Conservation (phyloP, 2,329 filamentous ascomycete species). For the Trichoderma hamatum region DNA sequence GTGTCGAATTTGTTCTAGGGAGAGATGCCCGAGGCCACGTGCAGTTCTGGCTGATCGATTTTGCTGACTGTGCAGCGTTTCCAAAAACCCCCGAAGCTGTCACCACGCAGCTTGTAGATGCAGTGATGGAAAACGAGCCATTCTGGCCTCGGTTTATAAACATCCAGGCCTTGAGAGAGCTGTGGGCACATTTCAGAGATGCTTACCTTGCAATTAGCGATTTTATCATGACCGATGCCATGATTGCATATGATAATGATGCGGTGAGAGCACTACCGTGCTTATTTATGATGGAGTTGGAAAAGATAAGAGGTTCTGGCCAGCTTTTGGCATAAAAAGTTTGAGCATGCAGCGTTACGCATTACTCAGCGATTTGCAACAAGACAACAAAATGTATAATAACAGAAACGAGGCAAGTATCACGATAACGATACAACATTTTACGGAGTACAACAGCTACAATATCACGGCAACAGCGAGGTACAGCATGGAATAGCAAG, state of each 20-base stretch:
- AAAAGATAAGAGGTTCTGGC: conserved; percentile 25
- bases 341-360: neutral
- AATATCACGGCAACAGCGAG: neutral
- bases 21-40: conserved; percentile 20
- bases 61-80: conserved; percentile 31
- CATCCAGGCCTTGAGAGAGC: conserved; percentile 17
- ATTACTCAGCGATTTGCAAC: too few species aligned
- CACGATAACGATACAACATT: neutral
- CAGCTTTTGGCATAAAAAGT: conserved; percentile 14
- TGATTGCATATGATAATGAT: conserved; percentile 10
- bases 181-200: conserved; percentile 27
- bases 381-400: neutral
- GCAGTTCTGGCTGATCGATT: conserved; percentile 33
- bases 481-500: neutral
- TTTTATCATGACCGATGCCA: conserved; percentile 20
- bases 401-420: neutral
- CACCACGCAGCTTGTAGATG: conserved; percentile 28
- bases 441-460: neutral
- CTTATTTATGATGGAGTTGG: conserved; percentile 28
- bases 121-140: conserved; percentile 26
- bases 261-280: conserved; percentile 6
- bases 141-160: conserved; percentile 29
- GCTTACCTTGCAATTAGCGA: conserved; percentile 27
- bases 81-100: conserved; percentile 12
- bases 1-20: conserved; percentile 33